Conservation (phyloP, 2,329 filamentous ascomycete genomes). For the Cladorrhinum sp. region DNA sequence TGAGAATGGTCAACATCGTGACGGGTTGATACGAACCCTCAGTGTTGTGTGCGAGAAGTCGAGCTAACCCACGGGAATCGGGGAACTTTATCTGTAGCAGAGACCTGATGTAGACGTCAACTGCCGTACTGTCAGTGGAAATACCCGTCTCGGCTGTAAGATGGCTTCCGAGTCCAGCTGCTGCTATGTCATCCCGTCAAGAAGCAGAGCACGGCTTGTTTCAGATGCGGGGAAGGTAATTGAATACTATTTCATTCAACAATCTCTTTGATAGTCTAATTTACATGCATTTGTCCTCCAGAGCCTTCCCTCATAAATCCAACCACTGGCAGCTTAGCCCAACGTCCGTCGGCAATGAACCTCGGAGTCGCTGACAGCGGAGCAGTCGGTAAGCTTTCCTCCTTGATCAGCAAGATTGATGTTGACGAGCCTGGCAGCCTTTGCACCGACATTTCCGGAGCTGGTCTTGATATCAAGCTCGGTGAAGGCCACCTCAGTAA, state of each 20-base stretch:
- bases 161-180: not conserved
- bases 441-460: not conserved
- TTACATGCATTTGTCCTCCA: not conserved
- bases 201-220: not conserved
- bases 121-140: not conserved
- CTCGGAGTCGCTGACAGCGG: not conserved
- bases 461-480: conserved; percentile 16
- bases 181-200: not conserved
- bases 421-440: not conserved
- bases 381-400: not conserved
- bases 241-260: not conserved
- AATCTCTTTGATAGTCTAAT: not conserved
- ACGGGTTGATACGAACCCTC: too few relatives aligned
- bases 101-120: not conserved
- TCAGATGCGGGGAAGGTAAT: not conserved
- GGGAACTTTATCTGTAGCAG: not conserved
- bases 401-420: not conserved
- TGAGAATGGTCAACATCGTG: not conserved
- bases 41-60: not conserved
- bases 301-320: not conserved
- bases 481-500: conserved; percentile 17
- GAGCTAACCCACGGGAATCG: not conserved
- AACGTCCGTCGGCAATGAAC: not conserved
- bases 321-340: not conserved
- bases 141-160: not conserved